These are phyloP conservation scores for Haplographium delicatum DNA, from an alignment of 495 filamentous ascomycete species.

Conservation along the genomic window DNA sequence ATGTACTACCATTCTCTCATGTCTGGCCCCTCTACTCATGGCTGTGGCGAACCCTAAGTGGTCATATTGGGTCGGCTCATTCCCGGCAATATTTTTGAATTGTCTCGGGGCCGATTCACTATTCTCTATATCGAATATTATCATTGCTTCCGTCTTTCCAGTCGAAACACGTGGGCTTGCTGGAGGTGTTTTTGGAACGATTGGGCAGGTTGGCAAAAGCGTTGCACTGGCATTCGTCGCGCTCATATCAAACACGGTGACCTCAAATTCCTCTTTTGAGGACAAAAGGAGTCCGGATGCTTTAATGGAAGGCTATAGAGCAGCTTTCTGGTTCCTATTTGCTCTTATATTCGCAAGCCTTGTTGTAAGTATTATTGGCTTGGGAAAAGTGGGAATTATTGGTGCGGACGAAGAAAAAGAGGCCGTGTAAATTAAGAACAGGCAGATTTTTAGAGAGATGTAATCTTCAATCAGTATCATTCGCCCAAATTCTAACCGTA, in stretches of 20 bases:
- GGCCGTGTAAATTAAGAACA: no score
- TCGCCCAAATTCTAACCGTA: no score
- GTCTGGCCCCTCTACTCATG: neutral
- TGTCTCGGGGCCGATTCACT: neutral
- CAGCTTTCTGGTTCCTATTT: neutral
- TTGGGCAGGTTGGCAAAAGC: neutral
- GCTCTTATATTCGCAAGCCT: neutral
- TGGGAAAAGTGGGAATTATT: neutral
- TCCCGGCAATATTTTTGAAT: neutral
- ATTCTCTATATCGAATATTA: neutral
- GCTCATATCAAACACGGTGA: neutral
- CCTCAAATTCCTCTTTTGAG: neutral
- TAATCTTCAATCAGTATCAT: no score
- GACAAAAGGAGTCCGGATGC: neutral
- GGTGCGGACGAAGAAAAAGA: no score
- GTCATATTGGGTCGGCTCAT: neutral
- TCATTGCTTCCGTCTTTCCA: neutral
- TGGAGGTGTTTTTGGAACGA: neutral
- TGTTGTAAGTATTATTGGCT: neutral
- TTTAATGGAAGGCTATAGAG: neutral
- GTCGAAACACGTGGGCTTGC: neutral
- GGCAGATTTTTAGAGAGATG: no score
- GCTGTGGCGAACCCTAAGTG: neutral
- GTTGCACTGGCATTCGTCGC: neutral
- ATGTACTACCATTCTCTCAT: neutral